Percentiles rank a stretch among this genome's conserved stretches.
phyloP scores from a whole-genome alignment of 768 basidiomycete genomes.

The Holtermanniella nyarrowii region DNA sequence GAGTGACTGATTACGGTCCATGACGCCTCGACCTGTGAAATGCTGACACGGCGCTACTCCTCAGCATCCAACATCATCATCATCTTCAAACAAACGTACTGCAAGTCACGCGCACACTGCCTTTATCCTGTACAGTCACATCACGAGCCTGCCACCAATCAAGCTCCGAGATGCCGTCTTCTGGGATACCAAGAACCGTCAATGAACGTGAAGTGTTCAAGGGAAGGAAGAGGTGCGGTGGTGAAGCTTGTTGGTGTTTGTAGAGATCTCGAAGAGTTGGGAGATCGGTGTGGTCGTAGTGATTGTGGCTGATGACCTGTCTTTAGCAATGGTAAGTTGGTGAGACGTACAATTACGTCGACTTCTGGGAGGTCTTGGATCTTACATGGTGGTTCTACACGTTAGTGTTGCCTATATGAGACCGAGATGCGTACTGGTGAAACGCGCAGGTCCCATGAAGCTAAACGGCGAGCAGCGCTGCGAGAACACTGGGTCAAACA shows the following conservation, averaged over 20 bases:
- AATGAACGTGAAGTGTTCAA: conserved; percentile 49
- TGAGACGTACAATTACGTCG: conserved; percentile 47
- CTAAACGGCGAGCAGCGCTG: conserved; percentile 35
- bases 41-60: conserved; percentile 50
- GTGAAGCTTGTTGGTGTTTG: conserved; percentile 46
- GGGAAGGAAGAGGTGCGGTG: conserved; percentile 54
- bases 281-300: conserved; percentile 39
- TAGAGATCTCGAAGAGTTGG: conserved; percentile 19
- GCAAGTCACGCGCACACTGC: conserved; percentile 25
- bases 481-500: conserved; percentile 41
- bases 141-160: conserved; percentile 56
- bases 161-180: conserved; percentile 46
- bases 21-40: conserved; percentile 47
- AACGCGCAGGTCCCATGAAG: conserved; percentile 15
- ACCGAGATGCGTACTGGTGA: conserved; percentile 14
- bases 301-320: conserved; percentile 48
- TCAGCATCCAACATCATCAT: no score
- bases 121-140: conserved; percentile 24
- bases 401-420: neutral
- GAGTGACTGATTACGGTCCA: conserved; percentile 51
- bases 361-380: conserved; percentile 53
- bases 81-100: conserved; percentile 29
- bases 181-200: conserved; percentile 42
- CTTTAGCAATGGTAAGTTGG: neutral
- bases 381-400: conserved; percentile 44